phyloP scores from a whole-genome alignment of 2,329 filamentous ascomycete genomes.

The Neonectria neomacrospora region DNA sequence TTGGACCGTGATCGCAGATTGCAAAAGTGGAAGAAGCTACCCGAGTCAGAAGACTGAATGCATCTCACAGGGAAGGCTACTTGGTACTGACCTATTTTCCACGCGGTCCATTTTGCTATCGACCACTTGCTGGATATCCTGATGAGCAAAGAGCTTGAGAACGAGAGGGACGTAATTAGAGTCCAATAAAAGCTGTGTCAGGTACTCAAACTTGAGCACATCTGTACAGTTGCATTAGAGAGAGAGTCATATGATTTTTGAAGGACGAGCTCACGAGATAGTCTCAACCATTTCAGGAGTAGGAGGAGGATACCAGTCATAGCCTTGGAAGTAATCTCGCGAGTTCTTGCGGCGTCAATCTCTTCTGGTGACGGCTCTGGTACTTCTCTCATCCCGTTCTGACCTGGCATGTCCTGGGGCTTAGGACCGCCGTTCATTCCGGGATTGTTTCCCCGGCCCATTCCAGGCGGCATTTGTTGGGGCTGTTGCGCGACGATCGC shows the following conservation, averaged over 20 bases:
- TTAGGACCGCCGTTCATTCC: conserved; percentile 55
- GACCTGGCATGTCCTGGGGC: conserved; percentile 47
- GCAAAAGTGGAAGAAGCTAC: conserved; percentile 91
- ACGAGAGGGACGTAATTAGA: conserved; percentile 95
- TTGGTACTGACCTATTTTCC: conserved; percentile 75
- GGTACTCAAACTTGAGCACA: conserved; percentile 93
- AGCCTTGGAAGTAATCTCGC: conserved; percentile 91
- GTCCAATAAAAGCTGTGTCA: conserved; percentile 92
- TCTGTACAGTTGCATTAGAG: conserved; percentile 62
- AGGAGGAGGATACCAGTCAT: conserved; percentile 89
- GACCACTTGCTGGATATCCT: conserved; percentile 91
- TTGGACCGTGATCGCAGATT: conserved; percentile 70
- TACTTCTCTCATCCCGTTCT: conserved; percentile 50
- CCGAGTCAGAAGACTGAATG: conserved; percentile 20
- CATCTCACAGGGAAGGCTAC: background rate
- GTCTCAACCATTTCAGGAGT: conserved; percentile 95
- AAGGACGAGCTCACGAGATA: conserved; percentile 76
- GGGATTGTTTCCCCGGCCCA: conserved; percentile 52
- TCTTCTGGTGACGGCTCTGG: conserved; percentile 75
- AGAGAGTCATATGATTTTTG: background rate
- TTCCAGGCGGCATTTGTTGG: conserved; percentile 57
- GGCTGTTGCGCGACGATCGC: conserved; percentile 76
- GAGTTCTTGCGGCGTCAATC: conserved; percentile 80
- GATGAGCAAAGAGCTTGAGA: conserved; percentile 91
- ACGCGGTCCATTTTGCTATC: conserved; percentile 86